These are phyloP conservation scores for Petunia hybrid DNA, from an alignment of 305 asterid genomes.

Conservation along the genomic window DNA sequence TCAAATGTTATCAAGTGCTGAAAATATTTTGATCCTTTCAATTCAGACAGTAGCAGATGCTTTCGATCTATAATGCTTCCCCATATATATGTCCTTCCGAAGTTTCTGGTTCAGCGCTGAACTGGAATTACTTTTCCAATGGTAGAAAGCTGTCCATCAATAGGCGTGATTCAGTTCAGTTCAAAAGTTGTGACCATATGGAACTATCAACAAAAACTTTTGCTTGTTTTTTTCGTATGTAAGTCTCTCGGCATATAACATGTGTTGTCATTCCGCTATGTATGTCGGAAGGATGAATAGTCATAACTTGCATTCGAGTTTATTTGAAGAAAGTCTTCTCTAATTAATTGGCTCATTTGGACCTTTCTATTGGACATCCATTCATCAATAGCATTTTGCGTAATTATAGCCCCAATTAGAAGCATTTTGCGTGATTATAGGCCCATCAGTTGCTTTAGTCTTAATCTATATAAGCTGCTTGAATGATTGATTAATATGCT, in stretches of 20 bases:
- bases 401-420: not conserved
- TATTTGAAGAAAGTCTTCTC: not conserved
- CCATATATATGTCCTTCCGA: not conserved
- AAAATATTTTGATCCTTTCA: not conserved
- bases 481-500: not conserved
- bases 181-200: not conserved
- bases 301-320: not conserved
- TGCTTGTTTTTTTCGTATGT: not conserved
- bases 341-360: not conserved
- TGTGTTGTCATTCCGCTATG: not conserved
- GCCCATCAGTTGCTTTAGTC: not conserved
- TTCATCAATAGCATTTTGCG: not conserved
- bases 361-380: conserved; percentile 2
- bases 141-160: not conserved
- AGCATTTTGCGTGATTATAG: not conserved
- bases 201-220: not conserved
- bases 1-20: not conserved
- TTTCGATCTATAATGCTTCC: not conserved
- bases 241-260: not conserved
- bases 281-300: not conserved
- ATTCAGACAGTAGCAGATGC: not conserved
- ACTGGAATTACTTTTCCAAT: not conserved
- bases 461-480: not conserved
- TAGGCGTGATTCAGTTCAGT: not conserved
- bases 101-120: not conserved